A percentile compares a stretch with the other conserved stretches of the same genome.
phyloP scores from a whole-genome alignment of 306 rosid species.

The Cucurbita moschata region DNA sequence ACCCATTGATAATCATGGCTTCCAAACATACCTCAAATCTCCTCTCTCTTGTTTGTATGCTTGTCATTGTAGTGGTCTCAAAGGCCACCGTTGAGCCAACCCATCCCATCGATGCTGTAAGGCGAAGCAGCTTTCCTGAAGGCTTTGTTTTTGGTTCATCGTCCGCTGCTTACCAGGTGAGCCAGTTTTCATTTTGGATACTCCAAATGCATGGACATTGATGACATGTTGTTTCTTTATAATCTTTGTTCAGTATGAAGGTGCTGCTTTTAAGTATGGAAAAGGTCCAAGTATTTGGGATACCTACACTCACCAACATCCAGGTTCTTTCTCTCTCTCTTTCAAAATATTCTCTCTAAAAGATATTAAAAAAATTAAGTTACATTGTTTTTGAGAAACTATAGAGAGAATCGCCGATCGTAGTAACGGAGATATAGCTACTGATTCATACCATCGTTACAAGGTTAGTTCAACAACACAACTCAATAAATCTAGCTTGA shows the following conservation, averaged over 20 bases:
- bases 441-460: constrained; percentile 25
- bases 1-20: not conserved
- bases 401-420: constrained; percentile 23
- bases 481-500: too few relatives aligned
- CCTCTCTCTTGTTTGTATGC: not conserved
- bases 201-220: not conserved
- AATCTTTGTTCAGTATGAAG: constrained; percentile 11
- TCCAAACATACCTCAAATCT: not conserved
- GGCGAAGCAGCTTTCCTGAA: not conserved
- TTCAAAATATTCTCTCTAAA: too few relatives aligned
- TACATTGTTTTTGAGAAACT: not conserved
- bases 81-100: not conserved
- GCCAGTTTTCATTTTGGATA: too few relatives aligned
- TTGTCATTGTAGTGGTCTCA: too few relatives aligned
- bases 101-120: not conserved
- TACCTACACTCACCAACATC: constrained; percentile 13
- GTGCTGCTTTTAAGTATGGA: constrained; percentile 15
- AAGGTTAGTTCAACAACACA: not conserved
- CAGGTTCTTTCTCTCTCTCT: constrained; percentile 13
- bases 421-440: constrained; percentile 27
- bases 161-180: not conserved
- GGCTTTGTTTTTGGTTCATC: not conserved
- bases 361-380: not conserved
- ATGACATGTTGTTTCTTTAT: too few relatives aligned
- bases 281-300: constrained; percentile 18